Conservation (phyloP, 2,329 filamentous ascomycete genomes). For the Phaeosphaeria sp. region DNA sequence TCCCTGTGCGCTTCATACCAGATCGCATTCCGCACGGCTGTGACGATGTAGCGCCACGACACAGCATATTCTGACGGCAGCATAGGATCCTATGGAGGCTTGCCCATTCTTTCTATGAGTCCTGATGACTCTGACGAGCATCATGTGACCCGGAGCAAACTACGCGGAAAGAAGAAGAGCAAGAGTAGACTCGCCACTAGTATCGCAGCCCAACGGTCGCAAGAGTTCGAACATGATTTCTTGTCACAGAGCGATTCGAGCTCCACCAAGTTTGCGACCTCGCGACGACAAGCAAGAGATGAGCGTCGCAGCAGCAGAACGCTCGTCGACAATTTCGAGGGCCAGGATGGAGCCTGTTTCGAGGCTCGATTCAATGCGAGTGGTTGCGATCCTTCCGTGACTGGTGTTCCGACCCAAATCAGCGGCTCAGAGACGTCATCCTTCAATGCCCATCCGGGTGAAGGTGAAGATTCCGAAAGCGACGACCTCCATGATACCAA, state of each 20-base stretch:
- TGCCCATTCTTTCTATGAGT: slow-evolving; percentile 55
- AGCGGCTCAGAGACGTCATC: slow-evolving; percentile 38
- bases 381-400: slow-evolving; percentile 28
- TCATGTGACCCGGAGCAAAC: slow-evolving; percentile 34
- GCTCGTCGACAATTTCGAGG: slow-evolving; percentile 31
- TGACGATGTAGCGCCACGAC: not conserved
- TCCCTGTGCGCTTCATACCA: slow-evolving; percentile 10
- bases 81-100: slow-evolving; percentile 65
- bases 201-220: slow-evolving; percentile 19
- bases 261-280: slow-evolving; percentile 20
- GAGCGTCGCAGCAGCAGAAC: slow-evolving; percentile 31
- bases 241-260: slow-evolving; percentile 27
- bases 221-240: slow-evolving; percentile 21
- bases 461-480: slow-evolving; percentile 44
- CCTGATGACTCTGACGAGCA: slow-evolving; percentile 45
- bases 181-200: slow-evolving; percentile 45
- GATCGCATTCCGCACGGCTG: not conserved
- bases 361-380: slow-evolving; percentile 44
- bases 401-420: slow-evolving; percentile 28
- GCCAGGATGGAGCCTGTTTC: slow-evolving; percentile 36
- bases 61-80: not conserved
- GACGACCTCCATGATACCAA: slow-evolving; percentile 44
- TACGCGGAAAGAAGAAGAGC: slow-evolving; percentile 36
- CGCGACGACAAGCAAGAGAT: slow-evolving; percentile 36
- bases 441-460: slow-evolving; percentile 33